Percentiles rank a stretch among this genome's conserved stretches.
Conservation (phyloP, 1,284 basidiomycete genomes). For the Papiliotrema fonsecae region DNA sequence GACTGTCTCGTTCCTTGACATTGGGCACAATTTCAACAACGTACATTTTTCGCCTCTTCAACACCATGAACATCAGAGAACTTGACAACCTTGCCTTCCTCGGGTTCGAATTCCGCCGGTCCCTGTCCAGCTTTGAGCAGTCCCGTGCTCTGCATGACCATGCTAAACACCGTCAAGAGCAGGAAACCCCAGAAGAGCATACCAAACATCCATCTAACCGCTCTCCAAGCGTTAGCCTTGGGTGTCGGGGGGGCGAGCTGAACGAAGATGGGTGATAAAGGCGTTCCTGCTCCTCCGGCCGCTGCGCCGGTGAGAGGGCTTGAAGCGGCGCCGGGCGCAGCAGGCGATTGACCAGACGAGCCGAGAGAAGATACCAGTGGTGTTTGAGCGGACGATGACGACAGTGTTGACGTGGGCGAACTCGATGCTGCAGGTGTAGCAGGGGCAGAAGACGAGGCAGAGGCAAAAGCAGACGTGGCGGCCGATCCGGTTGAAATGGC, state of each 20-base stretch:
- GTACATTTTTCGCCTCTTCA: conserved; percentile 82
- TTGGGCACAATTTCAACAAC: too few relatives aligned
- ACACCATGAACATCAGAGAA: conserved; percentile 92
- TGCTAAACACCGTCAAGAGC: conserved; percentile 74
- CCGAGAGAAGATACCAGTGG: background rate
- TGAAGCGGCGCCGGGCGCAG: background rate
- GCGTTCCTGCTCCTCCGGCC: conserved; percentile 25
- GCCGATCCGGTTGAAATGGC: conserved; percentile 3
- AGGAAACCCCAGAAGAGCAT: conserved; percentile 39
- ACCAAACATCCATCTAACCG: conserved; percentile 33
- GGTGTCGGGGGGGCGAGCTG: conserved; percentile 40
- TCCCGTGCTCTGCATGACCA: conserved; percentile 86
- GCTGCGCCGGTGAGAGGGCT: conserved; percentile 1
- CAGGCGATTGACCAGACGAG: background rate
- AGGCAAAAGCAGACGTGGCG: conserved; percentile 4
- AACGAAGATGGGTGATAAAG: conserved; percentile 42
- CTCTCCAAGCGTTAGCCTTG: conserved; percentile 24
- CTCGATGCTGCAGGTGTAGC: conserved; percentile 39
- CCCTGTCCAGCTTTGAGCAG: conserved; percentile 76
- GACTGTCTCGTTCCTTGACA: conserved; percentile 6
- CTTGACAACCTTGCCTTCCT: conserved; percentile 68
- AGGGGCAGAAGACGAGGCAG: conserved; percentile 18
- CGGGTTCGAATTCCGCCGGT: conserved; percentile 53
- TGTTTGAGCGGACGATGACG: conserved; percentile 25
- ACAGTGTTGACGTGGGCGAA: conserved; percentile 44